Evolutionary conservation across 1,139 yeast species (phyloP).

Genomic region (Pichia sp.): DNA sequence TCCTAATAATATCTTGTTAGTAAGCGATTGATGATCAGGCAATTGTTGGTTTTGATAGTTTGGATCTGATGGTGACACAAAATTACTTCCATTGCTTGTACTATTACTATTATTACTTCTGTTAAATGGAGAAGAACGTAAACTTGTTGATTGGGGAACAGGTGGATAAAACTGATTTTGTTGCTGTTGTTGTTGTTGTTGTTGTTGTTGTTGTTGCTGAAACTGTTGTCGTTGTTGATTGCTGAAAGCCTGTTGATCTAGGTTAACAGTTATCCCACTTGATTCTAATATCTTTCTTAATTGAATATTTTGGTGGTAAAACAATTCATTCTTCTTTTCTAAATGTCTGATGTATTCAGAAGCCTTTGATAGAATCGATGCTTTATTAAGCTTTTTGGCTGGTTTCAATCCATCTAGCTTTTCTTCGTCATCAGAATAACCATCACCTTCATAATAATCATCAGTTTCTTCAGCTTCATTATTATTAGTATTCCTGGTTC

Average conservation of each 20-base stretch:
- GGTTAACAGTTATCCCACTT: slow-evolving; percentile 3
- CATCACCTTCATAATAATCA: slow-evolving; percentile 37
- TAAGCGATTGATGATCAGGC: slow-evolving; percentile 20
- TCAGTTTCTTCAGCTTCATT: slow-evolving; percentile 28
- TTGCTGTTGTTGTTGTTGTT: slow-evolving; percentile 4
- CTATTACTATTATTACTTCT: slow-evolving; percentile 10
- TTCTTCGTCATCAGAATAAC: slow-evolving; percentile 36
- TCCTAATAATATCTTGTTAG: slow-evolving; percentile 42
- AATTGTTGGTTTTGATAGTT: slow-evolving; percentile 15
- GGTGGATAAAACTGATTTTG: not conserved
- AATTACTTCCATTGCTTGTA: slow-evolving; percentile 9
- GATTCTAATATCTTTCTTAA: slow-evolving; percentile 27
- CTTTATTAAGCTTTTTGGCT: slow-evolving; percentile 54
- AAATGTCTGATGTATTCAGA: slow-evolving; percentile 45
- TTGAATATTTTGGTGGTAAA: slow-evolving; percentile 38
- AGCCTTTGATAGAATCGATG: slow-evolving; percentile 54
- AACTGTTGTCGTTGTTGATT: slow-evolving; percentile 9
- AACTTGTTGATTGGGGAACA: slow-evolving; percentile 9
- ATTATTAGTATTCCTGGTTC: slow-evolving; percentile 18
- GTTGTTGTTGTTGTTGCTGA: slow-evolving; percentile 4
- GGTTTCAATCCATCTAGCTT: slow-evolving; percentile 55
- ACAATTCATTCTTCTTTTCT: slow-evolving; percentile 41
- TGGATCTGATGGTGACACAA: slow-evolving; percentile 13
- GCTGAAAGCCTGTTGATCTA: not conserved
- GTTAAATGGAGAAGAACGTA: slow-evolving; percentile 17